phyloP scores from a whole-genome alignment of 768 basidiomycete species.

The Kwoniella europaea region DNA sequence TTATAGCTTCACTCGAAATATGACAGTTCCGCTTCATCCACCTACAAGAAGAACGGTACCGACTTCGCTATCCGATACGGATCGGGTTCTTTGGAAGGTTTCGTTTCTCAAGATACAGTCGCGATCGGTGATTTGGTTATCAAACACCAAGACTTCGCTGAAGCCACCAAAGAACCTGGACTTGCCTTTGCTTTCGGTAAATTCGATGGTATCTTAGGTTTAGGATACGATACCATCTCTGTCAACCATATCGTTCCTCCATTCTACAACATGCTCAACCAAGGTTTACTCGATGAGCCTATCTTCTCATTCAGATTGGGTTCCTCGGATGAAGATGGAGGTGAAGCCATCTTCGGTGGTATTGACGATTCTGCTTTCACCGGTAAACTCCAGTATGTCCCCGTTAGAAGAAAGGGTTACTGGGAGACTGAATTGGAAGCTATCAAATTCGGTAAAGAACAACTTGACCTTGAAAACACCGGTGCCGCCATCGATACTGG shows the following conservation, averaged over 20 bases:
- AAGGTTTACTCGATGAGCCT: conserved; percentile 77
- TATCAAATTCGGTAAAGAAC: conserved; percentile 82
- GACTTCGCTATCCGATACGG: conserved; percentile 92
- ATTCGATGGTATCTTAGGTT: conserved; percentile 93
- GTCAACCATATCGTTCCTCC: conserved; percentile 92
- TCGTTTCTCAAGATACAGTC: conserved; percentile 81
- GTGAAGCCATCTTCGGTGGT: conserved; percentile 90
- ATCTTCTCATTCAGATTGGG: conserved; percentile 96
- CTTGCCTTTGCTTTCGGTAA: conserved; percentile 87
- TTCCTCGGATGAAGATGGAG: conserved; percentile 80
- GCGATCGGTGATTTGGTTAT: conserved; percentile 81
- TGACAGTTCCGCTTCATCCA: conserved; percentile 74
- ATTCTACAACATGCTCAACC: conserved; percentile 88
- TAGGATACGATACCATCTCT: conserved; percentile 87
- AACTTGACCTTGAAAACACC: conserved; percentile 87
- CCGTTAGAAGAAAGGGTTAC: conserved; percentile 91
- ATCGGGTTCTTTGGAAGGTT: conserved; percentile 94
- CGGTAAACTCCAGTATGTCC: conserved; percentile 83
- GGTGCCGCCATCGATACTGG: conserved; percentile 69
- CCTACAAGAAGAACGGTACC: conserved; percentile 88
- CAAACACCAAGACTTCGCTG: conserved; percentile 82
- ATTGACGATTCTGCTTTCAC: conserved; percentile 76
- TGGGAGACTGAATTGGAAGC: conserved; percentile 97
- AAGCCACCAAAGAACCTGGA: conserved; percentile 94
- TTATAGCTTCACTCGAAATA: conserved; percentile 81